Evolutionary conservation across 1,284 basidiomycete genomes (phyloP).

Genomic region (Earliella scabrosa): DNA sequence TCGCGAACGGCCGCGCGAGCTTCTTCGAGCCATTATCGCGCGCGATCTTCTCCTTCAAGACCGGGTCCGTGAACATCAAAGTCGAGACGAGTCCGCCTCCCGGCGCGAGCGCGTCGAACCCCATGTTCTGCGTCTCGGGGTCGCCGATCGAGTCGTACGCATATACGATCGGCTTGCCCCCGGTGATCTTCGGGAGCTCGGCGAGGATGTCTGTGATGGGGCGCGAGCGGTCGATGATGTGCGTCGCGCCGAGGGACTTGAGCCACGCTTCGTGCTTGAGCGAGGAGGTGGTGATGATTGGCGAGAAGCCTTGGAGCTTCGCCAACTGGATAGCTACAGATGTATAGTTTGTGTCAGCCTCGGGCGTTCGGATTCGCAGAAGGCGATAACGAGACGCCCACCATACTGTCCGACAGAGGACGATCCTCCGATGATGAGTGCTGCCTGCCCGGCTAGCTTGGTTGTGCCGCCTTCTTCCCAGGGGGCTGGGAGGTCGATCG

Average conservation of each 20-base stretch:
- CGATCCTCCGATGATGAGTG: not conserved
- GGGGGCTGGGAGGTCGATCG: not conserved
- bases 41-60: not conserved
- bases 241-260: conserved; percentile 56
- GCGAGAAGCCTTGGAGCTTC: not conserved
- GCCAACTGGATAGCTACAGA: not conserved
- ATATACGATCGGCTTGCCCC: conserved; percentile 33
- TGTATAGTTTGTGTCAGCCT: too few species aligned
- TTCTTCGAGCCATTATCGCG: conserved; percentile 15
- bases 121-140: conserved; percentile 19
- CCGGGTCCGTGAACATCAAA: not conserved
- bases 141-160: conserved; percentile 43
- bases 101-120: not conserved
- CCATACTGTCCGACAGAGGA: not conserved
- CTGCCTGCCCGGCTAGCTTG: not conserved
- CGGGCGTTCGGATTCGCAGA: not conserved
- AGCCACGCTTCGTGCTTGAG: conserved; percentile 27
- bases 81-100: not conserved
- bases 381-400: not conserved
- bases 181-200: conserved; percentile 19
- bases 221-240: conserved; percentile 41
- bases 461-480: conserved; percentile 1
- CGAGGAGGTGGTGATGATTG: not conserved
- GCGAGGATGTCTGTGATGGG: conserved; percentile 45
- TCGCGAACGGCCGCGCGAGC: conserved; percentile 10